phyloP scores from a whole-genome alignment of 2,329 filamentous ascomycete genomes.

The Pleoardoris graminearum region DNA sequence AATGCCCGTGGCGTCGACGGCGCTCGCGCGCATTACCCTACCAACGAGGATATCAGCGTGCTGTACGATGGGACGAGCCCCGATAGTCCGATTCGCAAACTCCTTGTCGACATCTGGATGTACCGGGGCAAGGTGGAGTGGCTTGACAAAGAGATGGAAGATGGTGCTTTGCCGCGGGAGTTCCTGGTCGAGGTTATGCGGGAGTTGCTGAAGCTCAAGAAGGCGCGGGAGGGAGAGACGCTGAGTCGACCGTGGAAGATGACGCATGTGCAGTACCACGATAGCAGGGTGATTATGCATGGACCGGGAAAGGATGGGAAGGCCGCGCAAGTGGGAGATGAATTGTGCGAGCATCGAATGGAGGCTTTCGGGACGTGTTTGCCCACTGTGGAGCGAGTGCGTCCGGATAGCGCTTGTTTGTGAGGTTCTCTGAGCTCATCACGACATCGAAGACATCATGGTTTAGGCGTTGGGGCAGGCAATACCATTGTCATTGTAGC shows the following conservation, averaged over 20 bases:
- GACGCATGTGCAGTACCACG: constrained; percentile 18
- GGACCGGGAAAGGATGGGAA: neutral
- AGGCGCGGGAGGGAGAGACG: constrained; percentile 1
- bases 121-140: constrained; percentile 23
- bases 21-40: constrained; percentile 10
- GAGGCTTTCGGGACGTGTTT: neutral
- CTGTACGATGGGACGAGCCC: constrained; percentile 23
- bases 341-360: neutral
- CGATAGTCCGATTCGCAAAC: constrained; percentile 16
- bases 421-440: too few species aligned
- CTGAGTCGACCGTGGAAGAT: constrained; percentile 17
- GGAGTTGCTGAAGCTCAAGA: constrained; percentile 12
- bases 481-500: too few species aligned
- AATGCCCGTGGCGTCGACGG: constrained; percentile 15
- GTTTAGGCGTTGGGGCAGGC: too few species aligned
- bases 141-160: constrained; percentile 14
- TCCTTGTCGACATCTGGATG: constrained; percentile 26
- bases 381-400: neutral
- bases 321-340: neutral
- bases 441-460: too few species aligned
- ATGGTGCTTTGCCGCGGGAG: constrained; percentile 12
- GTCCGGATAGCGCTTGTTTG: neutral
- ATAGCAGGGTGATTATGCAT: neutral
- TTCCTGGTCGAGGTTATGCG: constrained; percentile 11
- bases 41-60: constrained; percentile 19